These are phyloP conservation scores for Hypericum androsaemum DNA, from an alignment of 345 rosid species.

Conservation along the genomic window DNA sequence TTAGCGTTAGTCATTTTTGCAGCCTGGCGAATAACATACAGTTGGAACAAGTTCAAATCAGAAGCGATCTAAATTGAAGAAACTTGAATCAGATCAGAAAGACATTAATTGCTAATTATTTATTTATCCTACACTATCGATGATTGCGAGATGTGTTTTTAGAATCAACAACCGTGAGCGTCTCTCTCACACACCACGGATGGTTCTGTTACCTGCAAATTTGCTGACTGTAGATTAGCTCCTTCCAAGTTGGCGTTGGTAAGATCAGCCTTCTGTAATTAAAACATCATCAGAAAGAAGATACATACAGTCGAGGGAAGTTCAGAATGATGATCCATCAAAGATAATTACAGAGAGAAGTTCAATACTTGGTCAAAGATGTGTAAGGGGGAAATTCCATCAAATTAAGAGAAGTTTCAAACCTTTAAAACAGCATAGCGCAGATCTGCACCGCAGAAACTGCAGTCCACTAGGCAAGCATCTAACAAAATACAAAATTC, in stretches of 20 bases:
- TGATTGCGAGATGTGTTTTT: too few relatives aligned
- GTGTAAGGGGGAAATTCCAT: too few relatives aligned
- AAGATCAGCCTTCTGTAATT: constrained; percentile 71
- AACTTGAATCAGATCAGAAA: too few relatives aligned
- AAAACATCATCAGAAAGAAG: neutral
- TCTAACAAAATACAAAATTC: constrained; percentile 24
- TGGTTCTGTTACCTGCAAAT: constrained; percentile 52
- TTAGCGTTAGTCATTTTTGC: constrained; percentile 81
- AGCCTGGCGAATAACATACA: constrained; percentile 42
- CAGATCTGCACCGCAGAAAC: constrained; percentile 84
- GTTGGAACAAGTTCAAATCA: constrained; percentile 1
- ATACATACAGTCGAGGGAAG: constrained; percentile 2
- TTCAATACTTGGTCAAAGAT: neutral
- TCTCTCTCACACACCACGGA: too few relatives aligned
- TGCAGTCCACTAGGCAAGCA: constrained; percentile 75
- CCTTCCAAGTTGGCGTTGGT: constrained; percentile 93
- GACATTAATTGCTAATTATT: too few relatives aligned
- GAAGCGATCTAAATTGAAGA: neutral
- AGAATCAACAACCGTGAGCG: too few relatives aligned
- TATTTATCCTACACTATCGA: too few relatives aligned
- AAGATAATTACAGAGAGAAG: too few relatives aligned
- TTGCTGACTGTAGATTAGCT: constrained; percentile 89
- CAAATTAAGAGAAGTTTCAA: too few relatives aligned
- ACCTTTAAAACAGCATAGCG: constrained; percentile 92
- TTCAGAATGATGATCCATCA: neutral